A percentile compares a stretch with the other conserved stretches of the same genome.
Conservation (phyloP, 1,139 yeast species). For the Hemisphaericaspora subhashii region DNA sequence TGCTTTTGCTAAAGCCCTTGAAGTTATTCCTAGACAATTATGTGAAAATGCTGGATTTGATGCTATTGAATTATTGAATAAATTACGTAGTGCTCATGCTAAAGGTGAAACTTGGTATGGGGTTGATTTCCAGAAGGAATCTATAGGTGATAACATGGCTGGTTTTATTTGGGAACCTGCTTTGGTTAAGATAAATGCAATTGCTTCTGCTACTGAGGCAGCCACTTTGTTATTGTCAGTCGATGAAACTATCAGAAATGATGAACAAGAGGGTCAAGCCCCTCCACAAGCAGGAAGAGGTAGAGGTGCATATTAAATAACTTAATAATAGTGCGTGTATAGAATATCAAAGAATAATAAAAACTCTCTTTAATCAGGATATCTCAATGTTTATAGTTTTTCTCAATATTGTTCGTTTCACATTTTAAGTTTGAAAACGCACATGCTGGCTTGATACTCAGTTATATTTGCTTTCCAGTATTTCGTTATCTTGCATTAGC, state of each 20-base stretch:
- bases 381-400: too few species aligned
- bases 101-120: conserved; percentile 93
- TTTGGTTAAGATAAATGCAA: conserved; percentile 88
- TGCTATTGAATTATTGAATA: conserved; percentile 87
- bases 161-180: conserved; percentile 98
- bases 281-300: conserved; percentile 53
- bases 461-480: too few species aligned
- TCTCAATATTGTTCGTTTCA: too few species aligned
- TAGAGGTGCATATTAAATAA: conserved; percentile 48
- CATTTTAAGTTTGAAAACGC: too few species aligned
- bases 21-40: conserved; percentile 93
- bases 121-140: conserved; percentile 83
- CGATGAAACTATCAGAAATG: conserved; percentile 91
- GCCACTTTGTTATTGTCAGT: conserved; percentile 88
- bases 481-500: too few species aligned
- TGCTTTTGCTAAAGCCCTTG: conserved; percentile 93
- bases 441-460: too few species aligned
- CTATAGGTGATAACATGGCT: conserved; percentile 80
- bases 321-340: background rate
- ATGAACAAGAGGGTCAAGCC: conserved; percentile 56
- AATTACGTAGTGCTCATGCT: conserved; percentile 89
- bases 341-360: background rate
- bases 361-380: too few species aligned
- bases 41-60: conserved; percentile 99
- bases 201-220: conserved; percentile 96